phyloP scores from a whole-genome alignment of 257 asterid species.

The Dorcoceras hygrometricum region DNA sequence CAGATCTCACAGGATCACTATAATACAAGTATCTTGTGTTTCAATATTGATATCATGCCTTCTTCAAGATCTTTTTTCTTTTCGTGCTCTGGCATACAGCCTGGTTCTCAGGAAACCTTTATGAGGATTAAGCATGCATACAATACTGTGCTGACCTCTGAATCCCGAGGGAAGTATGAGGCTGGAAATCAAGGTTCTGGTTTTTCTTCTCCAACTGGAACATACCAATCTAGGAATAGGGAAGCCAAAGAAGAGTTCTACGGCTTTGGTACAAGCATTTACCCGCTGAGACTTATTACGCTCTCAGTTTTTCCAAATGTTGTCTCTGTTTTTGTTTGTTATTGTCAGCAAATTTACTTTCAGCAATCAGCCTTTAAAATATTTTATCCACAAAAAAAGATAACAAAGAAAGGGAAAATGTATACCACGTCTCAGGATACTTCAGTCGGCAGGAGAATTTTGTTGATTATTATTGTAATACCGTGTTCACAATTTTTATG shows the following conservation, averaged over 20 bases:
- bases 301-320: background rate
- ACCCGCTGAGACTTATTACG: constrained; percentile 2
- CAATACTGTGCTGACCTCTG: constrained; percentile 61
- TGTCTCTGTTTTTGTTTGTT: background rate
- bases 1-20: background rate
- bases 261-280: constrained; percentile 63
- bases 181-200: constrained; percentile 49
- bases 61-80: constrained; percentile 7
- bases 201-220: constrained; percentile 50
- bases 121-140: constrained; percentile 96
- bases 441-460: background rate
- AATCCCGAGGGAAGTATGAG: constrained; percentile 57
- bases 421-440: background rate
- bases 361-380: background rate
- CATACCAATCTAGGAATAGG: constrained; percentile 36
- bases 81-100: constrained; percentile 37
- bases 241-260: constrained; percentile 81
- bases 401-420: no score
- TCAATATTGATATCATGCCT: background rate
- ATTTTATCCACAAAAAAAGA: background rate
- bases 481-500: background rate
- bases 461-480: background rate
- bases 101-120: constrained; percentile 79
- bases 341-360: constrained; percentile 8
- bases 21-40: constrained; percentile 1